phyloP scores from a whole-genome alignment of 495 filamentous ascomycete genomes.

The Gamarada debralockiae region DNA sequence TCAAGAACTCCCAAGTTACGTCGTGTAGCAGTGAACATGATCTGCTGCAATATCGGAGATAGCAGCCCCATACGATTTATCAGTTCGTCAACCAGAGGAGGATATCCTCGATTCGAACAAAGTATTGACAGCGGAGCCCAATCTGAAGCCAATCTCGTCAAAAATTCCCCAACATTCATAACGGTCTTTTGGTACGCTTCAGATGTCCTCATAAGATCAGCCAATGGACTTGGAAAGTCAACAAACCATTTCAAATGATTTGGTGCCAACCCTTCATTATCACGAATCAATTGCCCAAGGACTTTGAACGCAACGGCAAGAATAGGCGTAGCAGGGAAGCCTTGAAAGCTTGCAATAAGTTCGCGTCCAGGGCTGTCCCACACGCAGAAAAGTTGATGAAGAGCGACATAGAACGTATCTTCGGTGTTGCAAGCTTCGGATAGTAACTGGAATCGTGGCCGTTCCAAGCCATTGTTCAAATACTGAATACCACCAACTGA shows the following conservation, averaged over 20 bases:
- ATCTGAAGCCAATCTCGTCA: constrained; percentile 30
- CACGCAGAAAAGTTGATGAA: constrained; percentile 67
- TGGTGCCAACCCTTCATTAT: constrained; percentile 24
- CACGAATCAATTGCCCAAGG: constrained; percentile 25
- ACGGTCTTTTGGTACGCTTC: constrained; percentile 28
- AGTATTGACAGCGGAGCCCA: constrained; percentile 28
- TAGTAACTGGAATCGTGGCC: constrained; percentile 53
- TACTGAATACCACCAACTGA: constrained; percentile 4
- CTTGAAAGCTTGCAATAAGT: constrained; percentile 12
- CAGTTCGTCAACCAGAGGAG: constrained; percentile 60
- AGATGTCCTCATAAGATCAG: constrained; percentile 19
- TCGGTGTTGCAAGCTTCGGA: constrained; percentile 47
- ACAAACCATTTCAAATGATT: constrained; percentile 48
- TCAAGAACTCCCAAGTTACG: constrained; percentile 26
- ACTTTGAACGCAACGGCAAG: constrained; percentile 30
- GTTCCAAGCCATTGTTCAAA: constrained; percentile 34
- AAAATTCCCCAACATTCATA: constrained; percentile 29
- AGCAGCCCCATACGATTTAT: constrained; percentile 40
- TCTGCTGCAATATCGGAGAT: constrained; percentile 52
- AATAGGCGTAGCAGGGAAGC: constrained; percentile 6
- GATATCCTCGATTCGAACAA: constrained; percentile 41
- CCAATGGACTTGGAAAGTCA: constrained; percentile 42
- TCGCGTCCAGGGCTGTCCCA: constrained; percentile 25
- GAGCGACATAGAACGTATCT: constrained; percentile 59
- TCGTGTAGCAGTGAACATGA: constrained; percentile 56